These are phyloP conservation scores for Blepharisma undulans DNA, from an alignment of 169 alveolate species.

Conservation along the genomic window DNA sequence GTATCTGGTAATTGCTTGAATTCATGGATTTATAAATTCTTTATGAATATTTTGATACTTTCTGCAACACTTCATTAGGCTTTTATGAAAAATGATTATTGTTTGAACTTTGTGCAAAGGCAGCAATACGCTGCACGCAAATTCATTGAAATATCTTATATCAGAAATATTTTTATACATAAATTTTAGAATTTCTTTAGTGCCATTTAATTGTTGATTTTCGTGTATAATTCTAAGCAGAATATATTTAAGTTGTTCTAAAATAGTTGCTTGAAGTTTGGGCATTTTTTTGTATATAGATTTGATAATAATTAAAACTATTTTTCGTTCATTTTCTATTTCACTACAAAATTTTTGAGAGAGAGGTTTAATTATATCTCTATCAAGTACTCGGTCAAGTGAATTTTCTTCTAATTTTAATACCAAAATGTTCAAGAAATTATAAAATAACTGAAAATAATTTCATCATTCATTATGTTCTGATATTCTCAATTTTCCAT, in stretches of 20 bases:
- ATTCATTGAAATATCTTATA: conserved; percentile 67
- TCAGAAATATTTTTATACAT: conserved; percentile 51
- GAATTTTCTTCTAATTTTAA: too few species aligned
- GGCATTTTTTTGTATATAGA: too few species aligned
- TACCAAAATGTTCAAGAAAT: too few species aligned
- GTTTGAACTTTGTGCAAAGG: conserved; percentile 96
- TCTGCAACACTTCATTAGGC: conserved; percentile 93
- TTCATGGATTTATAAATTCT: conserved; percentile 91
- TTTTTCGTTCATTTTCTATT: too few species aligned
- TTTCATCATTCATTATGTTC: too few species aligned
- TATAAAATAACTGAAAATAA: too few species aligned
- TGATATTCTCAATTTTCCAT: too few species aligned
- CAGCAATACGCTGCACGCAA: conserved; percentile 80
- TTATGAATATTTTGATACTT: conserved; percentile 95
- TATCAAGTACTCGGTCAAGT: too few species aligned
- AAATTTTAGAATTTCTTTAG: conserved; percentile 56
- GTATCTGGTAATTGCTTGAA: conserved; percentile 91
- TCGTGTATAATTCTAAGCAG: conserved; percentile 40
- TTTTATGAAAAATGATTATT: conserved; percentile 92
- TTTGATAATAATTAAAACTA: too few species aligned
- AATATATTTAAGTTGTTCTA: neutral
- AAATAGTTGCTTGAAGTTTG: neutral
- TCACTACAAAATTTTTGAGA: too few species aligned
- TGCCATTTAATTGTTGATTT: conserved; percentile 52
- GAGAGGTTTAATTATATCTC: too few species aligned